Evolutionary conservation across 2,329 filamentous ascomycete genomes (phyloP).

Genomic region (Pseudopithomyces chartarum): DNA sequence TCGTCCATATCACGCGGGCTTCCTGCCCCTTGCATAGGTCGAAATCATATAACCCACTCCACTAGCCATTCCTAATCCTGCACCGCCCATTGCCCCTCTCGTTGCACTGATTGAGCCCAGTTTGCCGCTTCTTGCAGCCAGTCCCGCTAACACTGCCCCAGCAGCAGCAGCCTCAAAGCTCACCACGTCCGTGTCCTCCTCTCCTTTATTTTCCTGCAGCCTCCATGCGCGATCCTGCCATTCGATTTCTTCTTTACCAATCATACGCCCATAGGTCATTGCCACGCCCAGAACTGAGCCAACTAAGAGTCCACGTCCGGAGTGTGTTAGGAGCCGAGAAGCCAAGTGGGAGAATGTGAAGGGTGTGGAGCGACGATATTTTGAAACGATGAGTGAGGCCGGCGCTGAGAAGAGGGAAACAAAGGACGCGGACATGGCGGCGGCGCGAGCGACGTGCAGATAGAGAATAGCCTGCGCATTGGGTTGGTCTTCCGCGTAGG

Average conservation of each 20-base stretch:
- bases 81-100: slow-evolving; percentile 51
- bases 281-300: slow-evolving; percentile 52
- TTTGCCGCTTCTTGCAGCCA: slow-evolving; percentile 35
- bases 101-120: slow-evolving; percentile 26
- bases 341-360: slow-evolving; percentile 28
- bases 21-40: background rate
- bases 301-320: slow-evolving; percentile 53
- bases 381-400: slow-evolving; percentile 30
- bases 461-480: slow-evolving; percentile 60
- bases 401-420: slow-evolving; percentile 49
- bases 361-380: slow-evolving; percentile 22
- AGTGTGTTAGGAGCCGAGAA: slow-evolving; percentile 50
- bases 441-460: slow-evolving; percentile 63
- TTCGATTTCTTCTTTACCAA: slow-evolving; percentile 62
- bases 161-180: slow-evolving; percentile 52
- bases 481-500: slow-evolving; percentile 68
- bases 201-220: slow-evolving; percentile 59
- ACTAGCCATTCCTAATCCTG: slow-evolving; percentile 55
- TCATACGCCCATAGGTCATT: slow-evolving; percentile 58
- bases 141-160: slow-evolving; percentile 38
- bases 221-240: slow-evolving; percentile 69
- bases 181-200: slow-evolving; percentile 64
- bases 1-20: background rate
- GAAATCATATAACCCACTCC: slow-evolving; percentile 46
- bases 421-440: slow-evolving; percentile 58